A percentile compares a stretch with the other conserved stretches of the same genome.
phyloP scores from a whole-genome alignment of 2,329 filamentous ascomycete genomes.

The Fusarium lateritium region DNA sequence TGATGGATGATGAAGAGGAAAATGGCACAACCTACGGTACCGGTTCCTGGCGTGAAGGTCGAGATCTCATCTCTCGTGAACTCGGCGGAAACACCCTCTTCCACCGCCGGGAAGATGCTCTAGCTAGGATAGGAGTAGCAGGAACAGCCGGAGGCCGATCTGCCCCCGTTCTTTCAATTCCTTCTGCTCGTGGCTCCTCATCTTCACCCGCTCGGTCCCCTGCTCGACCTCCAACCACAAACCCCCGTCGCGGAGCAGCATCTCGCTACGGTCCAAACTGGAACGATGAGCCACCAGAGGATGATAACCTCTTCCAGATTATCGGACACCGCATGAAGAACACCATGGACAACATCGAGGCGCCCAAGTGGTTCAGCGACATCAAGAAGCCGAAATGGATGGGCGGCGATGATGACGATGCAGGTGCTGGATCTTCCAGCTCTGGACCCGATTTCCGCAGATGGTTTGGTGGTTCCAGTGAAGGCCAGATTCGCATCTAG shows the following conservation, averaged over 20 bases:
- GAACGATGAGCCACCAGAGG: constrained; percentile 73
- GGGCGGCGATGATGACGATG: constrained; percentile 66
- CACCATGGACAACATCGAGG: constrained; percentile 86
- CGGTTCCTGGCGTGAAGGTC: constrained; percentile 91
- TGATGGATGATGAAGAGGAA: constrained; percentile 81
- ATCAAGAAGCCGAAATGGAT: constrained; percentile 89
- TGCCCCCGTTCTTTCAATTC: constrained; percentile 65
- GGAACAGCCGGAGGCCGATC: constrained; percentile 53
- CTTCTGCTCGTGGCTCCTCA: constrained; percentile 56
- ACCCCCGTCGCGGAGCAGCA: constrained; percentile 50
- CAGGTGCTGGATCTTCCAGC: constrained; percentile 45
- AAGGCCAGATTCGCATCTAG: constrained; percentile 52
- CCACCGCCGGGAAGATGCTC: constrained; percentile 62
- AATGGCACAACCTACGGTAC: constrained; percentile 77
- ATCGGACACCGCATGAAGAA: constrained; percentile 91
- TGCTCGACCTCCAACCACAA: constrained; percentile 52
- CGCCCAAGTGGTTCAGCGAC: constrained; percentile 85
- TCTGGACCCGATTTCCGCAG: constrained; percentile 63
- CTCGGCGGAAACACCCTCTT: constrained; percentile 74
- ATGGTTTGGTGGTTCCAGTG: constrained; percentile 67
- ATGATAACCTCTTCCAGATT: constrained; percentile 87
- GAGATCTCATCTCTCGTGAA: constrained; percentile 91
- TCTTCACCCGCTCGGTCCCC: constrained; percentile 60
- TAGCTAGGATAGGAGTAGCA: constrained; percentile 52
- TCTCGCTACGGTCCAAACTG: constrained; percentile 50